Evolutionary conservation across 164 flowering plant genomes (phyloP).

Genomic region (Liquidambar formosana): DNA sequence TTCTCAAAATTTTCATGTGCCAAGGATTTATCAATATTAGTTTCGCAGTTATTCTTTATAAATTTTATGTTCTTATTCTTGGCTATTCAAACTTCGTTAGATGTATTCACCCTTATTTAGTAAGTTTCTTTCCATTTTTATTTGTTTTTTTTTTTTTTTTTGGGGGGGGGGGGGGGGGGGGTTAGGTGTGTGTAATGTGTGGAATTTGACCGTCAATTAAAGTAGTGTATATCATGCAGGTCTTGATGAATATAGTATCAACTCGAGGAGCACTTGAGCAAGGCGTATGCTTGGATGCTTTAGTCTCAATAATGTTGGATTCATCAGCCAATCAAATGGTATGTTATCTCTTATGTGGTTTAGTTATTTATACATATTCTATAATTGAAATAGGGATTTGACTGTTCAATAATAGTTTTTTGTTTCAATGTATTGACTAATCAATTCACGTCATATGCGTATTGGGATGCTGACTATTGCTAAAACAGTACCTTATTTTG

Average conservation of each 20-base stretch:
- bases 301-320: slow-evolving; percentile 82
- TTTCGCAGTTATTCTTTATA: not conserved
- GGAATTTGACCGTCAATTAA: not conserved
- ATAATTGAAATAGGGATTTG: too few species aligned
- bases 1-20: not conserved
- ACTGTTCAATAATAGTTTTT: too few species aligned
- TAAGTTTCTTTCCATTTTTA: too few species aligned
- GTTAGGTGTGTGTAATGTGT: too few species aligned
- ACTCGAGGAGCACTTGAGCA: slow-evolving; percentile 73
- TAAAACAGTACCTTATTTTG: too few species aligned
- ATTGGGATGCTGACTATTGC: too few species aligned
- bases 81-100: not conserved
- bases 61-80: not conserved
- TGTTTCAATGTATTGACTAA: too few species aligned
- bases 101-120: not conserved
- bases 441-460: too few species aligned
- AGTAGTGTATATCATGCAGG: slow-evolving; percentile 40
- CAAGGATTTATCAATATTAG: not conserved
- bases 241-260: slow-evolving; percentile 71
- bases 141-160: too few species aligned
- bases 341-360: slow-evolving; percentile 8
- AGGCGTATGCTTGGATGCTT: slow-evolving; percentile 92
- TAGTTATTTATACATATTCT: not conserved
- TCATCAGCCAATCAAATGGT: slow-evolving; percentile 90
- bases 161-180: too few species aligned